Percentiles rank a stretch among this genome's conserved stretches.
These are phyloP conservation scores for Xylaria intraflava DNA, from an alignment of 495 filamentous ascomycete species.

Conservation along the genomic window DNA sequence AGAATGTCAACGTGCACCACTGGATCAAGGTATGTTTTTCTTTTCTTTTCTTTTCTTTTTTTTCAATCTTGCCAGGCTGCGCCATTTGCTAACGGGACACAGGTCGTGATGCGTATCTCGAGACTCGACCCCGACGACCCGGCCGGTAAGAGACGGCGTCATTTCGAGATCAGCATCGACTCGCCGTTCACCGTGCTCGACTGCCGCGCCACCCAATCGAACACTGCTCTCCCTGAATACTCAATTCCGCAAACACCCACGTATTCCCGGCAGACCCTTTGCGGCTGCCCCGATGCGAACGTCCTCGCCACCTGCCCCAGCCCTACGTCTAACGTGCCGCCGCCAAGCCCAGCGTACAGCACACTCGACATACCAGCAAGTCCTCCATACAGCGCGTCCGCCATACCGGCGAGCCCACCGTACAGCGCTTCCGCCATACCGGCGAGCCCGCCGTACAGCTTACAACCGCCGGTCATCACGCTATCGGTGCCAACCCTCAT, in stretches of 20 bases:
- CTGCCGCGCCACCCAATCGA: constrained; percentile 86
- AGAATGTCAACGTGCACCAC: constrained; percentile 93
- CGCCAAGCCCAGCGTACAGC: constrained; percentile 29
- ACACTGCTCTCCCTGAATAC: constrained; percentile 84
- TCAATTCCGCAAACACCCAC: constrained; percentile 47
- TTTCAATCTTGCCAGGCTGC: background rate
- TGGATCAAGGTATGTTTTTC: constrained; percentile 96
- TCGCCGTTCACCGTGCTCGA: constrained; percentile 94
- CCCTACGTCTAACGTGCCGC: constrained; percentile 30
- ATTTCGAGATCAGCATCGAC: constrained; percentile 99
- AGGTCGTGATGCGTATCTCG: constrained; percentile 97
- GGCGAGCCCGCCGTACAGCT: too few relatives aligned
- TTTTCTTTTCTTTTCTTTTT: too few relatives aligned
- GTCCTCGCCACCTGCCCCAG: constrained; percentile 34
- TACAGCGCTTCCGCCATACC: too few relatives aligned
- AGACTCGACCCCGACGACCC: constrained; percentile 77
- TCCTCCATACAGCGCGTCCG: too few relatives aligned
- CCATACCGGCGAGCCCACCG: too few relatives aligned
- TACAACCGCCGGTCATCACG: too few relatives aligned
- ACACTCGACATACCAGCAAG: constrained; percentile 24
- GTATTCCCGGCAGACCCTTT: constrained; percentile 49
- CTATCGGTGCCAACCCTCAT: constrained; percentile 13
- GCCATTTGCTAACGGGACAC: constrained; percentile 12
- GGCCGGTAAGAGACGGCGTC: constrained; percentile 66
- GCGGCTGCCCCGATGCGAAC: constrained; percentile 71